A percentile compares a stretch with the other conserved stretches of the same genome.
Evolutionary conservation across 495 filamentous ascomycete genomes (phyloP).

Genomic region (Trichoderma reesei): DNA sequence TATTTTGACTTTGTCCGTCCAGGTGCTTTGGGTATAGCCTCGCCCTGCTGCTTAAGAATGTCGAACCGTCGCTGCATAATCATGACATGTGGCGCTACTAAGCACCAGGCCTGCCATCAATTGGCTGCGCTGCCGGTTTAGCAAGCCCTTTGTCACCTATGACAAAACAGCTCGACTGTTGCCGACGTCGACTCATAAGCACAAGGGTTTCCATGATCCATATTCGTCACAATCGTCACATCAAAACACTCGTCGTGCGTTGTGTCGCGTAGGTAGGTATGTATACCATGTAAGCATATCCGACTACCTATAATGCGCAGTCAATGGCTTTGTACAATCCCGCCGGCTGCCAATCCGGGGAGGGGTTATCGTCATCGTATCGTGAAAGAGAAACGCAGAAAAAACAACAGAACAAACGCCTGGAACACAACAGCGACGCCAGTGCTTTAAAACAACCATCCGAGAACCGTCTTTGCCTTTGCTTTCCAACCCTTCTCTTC

Average conservation of each 20-base stretch:
- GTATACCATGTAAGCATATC: background rate
- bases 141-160: background rate
- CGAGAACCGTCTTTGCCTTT: background rate
- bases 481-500: constrained; percentile 5
- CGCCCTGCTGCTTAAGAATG: background rate
- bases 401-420: background rate
- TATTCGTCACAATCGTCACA: no score
- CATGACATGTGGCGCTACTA: background rate
- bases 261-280: background rate
- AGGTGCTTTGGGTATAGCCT: background rate
- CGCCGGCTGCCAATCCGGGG: background rate
- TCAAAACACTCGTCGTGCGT: background rate
- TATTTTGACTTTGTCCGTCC: background rate
- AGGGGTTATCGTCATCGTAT: background rate
- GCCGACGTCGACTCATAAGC: background rate
- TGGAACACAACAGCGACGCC: background rate
- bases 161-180: background rate
- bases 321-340: constrained; percentile 2
- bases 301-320: background rate
- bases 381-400: background rate
- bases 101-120: background rate
- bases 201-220: background rate
- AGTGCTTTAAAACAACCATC: background rate
- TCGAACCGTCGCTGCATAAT: background rate
- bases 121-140: background rate